Percentiles rank a stretch among this genome's conserved stretches.
Evolutionary conservation across 1,284 basidiomycete genomes (phyloP).

Genomic region (Trichosporon asahii): DNA sequence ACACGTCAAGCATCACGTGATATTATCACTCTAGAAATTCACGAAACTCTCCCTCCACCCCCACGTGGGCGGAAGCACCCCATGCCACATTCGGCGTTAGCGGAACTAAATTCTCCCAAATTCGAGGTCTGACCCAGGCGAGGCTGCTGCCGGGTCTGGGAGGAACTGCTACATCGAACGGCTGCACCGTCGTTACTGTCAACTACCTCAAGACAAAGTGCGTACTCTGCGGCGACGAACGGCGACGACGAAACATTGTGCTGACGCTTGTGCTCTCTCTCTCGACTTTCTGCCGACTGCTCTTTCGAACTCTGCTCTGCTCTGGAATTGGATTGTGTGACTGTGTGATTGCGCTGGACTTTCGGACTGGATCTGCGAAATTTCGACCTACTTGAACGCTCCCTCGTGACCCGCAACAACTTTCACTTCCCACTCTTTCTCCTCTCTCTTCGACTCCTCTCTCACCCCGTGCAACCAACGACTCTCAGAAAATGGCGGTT

Average conservation of each 20-base stretch:
- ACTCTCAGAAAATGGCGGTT: conserved; percentile 68
- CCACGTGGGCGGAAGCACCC: not conserved
- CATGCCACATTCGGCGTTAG: not conserved
- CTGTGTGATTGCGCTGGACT: not conserved
- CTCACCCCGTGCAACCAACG: not conserved
- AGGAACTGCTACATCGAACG: conserved; percentile 10
- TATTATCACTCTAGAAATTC: not conserved
- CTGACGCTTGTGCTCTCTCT: conserved; percentile 15
- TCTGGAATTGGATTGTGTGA: not conserved
- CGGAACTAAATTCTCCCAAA: conserved; percentile 2
- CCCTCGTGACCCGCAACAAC: not conserved
- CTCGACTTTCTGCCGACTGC: conserved; percentile 2
- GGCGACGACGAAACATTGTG: conserved; percentile 2
- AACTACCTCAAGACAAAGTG: conserved; percentile 15
- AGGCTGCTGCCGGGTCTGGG: not conserved
- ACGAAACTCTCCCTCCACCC: not conserved
- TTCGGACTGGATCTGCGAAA: not conserved
- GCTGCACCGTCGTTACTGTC: conserved; percentile 2
- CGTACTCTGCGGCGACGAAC: conserved; percentile 9
- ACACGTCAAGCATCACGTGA: not conserved
- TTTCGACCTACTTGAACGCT: not conserved
- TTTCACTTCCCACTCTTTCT: not conserved
- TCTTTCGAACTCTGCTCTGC: too few species aligned
- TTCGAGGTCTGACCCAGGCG: not conserved
- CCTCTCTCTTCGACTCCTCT: not conserved